Base-by-base conservation (phyloP, 202 grass and related monocot species). In the Digitaria exilis region DNA sequence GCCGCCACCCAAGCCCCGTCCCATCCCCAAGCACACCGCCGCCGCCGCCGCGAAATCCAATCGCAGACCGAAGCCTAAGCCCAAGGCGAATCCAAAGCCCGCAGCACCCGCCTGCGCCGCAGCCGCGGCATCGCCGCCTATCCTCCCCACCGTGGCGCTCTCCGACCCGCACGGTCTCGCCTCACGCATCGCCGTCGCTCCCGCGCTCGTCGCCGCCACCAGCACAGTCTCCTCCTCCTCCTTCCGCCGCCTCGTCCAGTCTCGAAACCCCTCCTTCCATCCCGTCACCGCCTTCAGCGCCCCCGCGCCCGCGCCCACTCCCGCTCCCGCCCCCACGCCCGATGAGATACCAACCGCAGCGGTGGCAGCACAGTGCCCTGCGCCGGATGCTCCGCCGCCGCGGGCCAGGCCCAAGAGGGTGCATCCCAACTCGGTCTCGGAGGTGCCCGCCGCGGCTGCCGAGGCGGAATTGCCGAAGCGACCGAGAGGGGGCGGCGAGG, bases 181-280 rank as follows among this genome's bases (percentile, higher is more conserved):
- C 42, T 71, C 82, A 2, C 87, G 87, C 54, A 90, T 89, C 63
- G 78, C 80, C 65, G 30, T 79, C 6, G 75, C 74, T 30, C 57
- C 73, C 49, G 54, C 83, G n/a, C 75, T 69, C 63, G 85, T 69
- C 52, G 62, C 49, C 15, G 13, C 34, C 79, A 61, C 64, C 44
- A 73, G 65, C 57, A 77, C 85, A 2, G 81, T 64, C 78, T 89
- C 89, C 22, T 64, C 54, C 15, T 80, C 84, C n/a, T 97, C 95
- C 15, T 93, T 94, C 81, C 83, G 92, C 39, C 85, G 88, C 21
- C 72, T 98, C 76, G 92, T 95, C n/a, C 76, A 90, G 82, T 88
- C 82, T 43, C 89, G 90, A 43, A 90, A 88, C 55, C 90, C 87
- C 54, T 85, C 92, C 21, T 88, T 93, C 58, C 87, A 95, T 68